Evolutionary conservation across 1,139 yeast species (phyloP).

Genomic region (Yamadazyma epiphylla): DNA sequence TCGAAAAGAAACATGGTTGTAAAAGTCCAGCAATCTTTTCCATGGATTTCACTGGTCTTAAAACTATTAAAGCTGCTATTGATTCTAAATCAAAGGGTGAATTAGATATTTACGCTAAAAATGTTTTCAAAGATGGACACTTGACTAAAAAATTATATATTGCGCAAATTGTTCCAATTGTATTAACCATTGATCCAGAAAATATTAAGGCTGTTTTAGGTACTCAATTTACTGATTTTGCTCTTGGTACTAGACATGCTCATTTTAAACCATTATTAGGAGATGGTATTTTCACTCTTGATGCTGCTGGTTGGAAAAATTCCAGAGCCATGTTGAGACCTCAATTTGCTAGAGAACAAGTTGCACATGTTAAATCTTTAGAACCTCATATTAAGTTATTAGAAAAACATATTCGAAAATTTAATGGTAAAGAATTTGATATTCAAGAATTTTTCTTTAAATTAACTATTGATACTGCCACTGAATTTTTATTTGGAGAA

Average conservation of each 20-base stretch:
- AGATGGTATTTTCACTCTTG: constrained; percentile 56
- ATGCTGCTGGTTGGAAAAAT: constrained; percentile 56
- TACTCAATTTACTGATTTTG: constrained; percentile 48
- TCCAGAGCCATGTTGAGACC: constrained; percentile 58
- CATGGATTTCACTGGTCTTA: constrained; percentile 15
- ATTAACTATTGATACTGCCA: constrained; percentile 55
- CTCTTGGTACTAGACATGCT: constrained; percentile 45
- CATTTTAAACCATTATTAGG: constrained; percentile 46
- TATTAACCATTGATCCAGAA: constrained; percentile 34
- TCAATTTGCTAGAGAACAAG: constrained; percentile 54
- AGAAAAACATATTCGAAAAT: constrained; percentile 26
- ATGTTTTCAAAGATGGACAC: constrained; percentile 10
- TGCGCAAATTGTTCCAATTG: constrained; percentile 41
- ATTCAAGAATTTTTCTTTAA: constrained; percentile 46
- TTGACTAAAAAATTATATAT: constrained; percentile 29
- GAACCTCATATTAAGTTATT: constrained; percentile 45
- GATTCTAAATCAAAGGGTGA: constrained; percentile 20
- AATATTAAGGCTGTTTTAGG: constrained; percentile 39
- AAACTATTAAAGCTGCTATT: constrained; percentile 14
- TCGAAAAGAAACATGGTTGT: constrained; percentile 53
- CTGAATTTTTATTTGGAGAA: constrained; percentile 58
- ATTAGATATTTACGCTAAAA: constrained; percentile 19
- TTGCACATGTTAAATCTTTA: constrained; percentile 44
- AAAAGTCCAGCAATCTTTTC: constrained; percentile 45
- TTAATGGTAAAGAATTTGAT: constrained; percentile 35